These are phyloP conservation scores for Kluyveromyces lactis DNA, from an alignment of 805 yeast species.

Conservation along the genomic window DNA sequence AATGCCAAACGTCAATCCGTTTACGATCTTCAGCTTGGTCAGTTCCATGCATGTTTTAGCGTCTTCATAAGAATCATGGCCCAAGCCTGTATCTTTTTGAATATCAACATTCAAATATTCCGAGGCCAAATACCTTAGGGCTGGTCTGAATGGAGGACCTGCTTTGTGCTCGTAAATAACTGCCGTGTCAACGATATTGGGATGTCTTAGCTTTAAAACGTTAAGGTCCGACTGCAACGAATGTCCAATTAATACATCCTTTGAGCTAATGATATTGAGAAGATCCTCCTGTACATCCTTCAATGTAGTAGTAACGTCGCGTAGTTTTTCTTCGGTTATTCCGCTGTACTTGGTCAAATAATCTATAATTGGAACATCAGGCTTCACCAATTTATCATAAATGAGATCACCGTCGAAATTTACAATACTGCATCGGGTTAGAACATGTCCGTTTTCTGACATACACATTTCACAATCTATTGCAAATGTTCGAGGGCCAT, in stretches of 20 bases:
- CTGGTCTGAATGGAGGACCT: conserved; percentile 76
- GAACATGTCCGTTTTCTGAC: conserved; percentile 50
- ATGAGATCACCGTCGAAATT: conserved; percentile 53
- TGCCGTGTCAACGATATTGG: conserved; percentile 73
- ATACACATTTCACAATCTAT: conserved; percentile 93
- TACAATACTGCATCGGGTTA: conserved; percentile 72
- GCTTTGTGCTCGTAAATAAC: conserved; percentile 67
- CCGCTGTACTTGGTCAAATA: conserved; percentile 84
- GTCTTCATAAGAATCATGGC: conserved; percentile 87
- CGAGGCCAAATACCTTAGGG: conserved; percentile 61
- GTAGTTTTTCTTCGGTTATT: conserved; percentile 62
- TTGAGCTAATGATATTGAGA: conserved; percentile 37
- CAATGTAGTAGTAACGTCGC: conserved; percentile 53
- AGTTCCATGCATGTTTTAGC: conserved; percentile 73
- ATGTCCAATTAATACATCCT: conserved; percentile 78
- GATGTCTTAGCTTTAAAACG: conserved; percentile 65
- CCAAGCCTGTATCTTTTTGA: conserved; percentile 52
- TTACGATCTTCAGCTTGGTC: conserved; percentile 55
- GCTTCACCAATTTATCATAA: conserved; percentile 71
- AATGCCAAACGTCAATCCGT: conserved; percentile 62
- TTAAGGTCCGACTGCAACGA: conserved; percentile 77
- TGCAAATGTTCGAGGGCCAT: conserved; percentile 61
- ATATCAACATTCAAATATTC: conserved; percentile 49
- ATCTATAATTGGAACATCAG: conserved; percentile 63
- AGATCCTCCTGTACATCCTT: conserved; percentile 60